Percentiles rank a stretch among this genome's conserved stretches.
phyloP scores from a whole-genome alignment of 371 early-diverging fungal genomes.

The Rhizomucor miehei region DNA sequence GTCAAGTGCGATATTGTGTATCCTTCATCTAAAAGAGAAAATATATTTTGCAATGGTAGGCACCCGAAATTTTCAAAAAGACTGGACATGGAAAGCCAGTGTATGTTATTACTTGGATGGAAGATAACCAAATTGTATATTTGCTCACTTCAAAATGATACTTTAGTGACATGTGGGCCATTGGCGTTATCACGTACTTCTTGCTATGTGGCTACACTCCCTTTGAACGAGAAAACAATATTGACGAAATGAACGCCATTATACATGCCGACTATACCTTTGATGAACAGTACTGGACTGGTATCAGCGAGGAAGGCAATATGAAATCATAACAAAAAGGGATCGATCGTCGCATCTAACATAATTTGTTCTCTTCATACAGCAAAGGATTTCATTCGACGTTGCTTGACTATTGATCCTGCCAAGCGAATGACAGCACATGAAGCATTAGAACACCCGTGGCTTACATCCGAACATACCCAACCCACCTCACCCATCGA shows the following conservation, averaged over 20 bases:
- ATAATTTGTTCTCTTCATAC: not conserved
- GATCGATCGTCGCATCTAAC: not conserved
- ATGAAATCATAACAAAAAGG: not conserved
- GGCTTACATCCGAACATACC: constrained; percentile 47
- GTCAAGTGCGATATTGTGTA: no score
- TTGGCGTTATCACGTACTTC: constrained; percentile 92
- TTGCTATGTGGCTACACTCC: constrained; percentile 89
- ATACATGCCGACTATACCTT: constrained; percentile 72
- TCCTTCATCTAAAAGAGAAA: not conserved
- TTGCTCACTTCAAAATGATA: constrained; percentile 48
- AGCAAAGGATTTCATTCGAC: constrained; percentile 84
- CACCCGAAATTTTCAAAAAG: constrained; percentile 81
- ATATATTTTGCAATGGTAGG: constrained; percentile 26
- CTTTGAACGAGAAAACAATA: constrained; percentile 72
- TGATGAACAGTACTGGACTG: constrained; percentile 80
- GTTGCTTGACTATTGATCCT: constrained; percentile 75
- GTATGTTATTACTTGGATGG: no score
- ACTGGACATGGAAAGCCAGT: constrained; percentile 66
- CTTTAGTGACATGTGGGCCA: constrained; percentile 87
- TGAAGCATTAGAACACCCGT: constrained; percentile 73
- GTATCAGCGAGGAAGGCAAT: constrained; percentile 40
- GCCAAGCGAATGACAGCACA: constrained; percentile 71
- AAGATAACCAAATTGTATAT: no score
- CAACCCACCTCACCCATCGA: constrained; percentile 28
- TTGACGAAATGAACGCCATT: constrained; percentile 70